These are phyloP conservation scores for Candida morakotiae DNA, from an alignment of 805 yeast genomes.

Conservation along the genomic window DNA sequence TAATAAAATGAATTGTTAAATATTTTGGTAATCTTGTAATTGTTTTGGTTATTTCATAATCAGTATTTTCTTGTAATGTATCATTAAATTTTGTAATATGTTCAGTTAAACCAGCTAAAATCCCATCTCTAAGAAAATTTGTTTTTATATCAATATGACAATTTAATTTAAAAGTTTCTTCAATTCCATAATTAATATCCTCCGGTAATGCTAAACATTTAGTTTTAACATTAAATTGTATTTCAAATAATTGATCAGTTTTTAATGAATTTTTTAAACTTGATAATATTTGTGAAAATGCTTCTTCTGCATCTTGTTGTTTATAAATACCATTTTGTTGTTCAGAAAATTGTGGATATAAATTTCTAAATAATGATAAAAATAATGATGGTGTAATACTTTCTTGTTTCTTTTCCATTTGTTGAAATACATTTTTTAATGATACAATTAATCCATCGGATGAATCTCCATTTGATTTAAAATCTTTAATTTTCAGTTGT, in stretches of 20 bases:
- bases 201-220: conserved; percentile 53
- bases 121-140: conserved; percentile 84
- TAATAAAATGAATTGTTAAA: conserved; percentile 84
- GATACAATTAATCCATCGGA: conserved; percentile 21
- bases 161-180: conserved; percentile 68
- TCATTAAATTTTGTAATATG: conserved; percentile 73
- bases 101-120: conserved; percentile 70
- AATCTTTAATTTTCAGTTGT: conserved; percentile 22
- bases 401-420: conserved; percentile 42
- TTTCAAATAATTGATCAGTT: conserved; percentile 55
- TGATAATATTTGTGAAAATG: conserved; percentile 72
- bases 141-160: conserved; percentile 87
- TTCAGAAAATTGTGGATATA: conserved; percentile 88
- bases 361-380: conserved; percentile 58
- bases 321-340: conserved; percentile 70
- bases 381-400: conserved; percentile 66
- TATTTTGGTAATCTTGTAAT: conserved; percentile 82
- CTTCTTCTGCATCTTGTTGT: conserved; percentile 99
- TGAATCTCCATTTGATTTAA: conserved; percentile 8
- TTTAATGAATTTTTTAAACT: conserved; percentile 46
- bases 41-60: conserved; percentile 54
- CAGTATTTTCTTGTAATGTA: conserved; percentile 65
- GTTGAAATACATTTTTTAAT: conserved; percentile 41
- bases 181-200: conserved; percentile 18
- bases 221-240: conserved; percentile 59